A percentile compares a stretch with the other conserved stretches of the same genome.
Conservation (phyloP, 2,329 filamentous ascomycete species). For the Exophiala sideris region DNA sequence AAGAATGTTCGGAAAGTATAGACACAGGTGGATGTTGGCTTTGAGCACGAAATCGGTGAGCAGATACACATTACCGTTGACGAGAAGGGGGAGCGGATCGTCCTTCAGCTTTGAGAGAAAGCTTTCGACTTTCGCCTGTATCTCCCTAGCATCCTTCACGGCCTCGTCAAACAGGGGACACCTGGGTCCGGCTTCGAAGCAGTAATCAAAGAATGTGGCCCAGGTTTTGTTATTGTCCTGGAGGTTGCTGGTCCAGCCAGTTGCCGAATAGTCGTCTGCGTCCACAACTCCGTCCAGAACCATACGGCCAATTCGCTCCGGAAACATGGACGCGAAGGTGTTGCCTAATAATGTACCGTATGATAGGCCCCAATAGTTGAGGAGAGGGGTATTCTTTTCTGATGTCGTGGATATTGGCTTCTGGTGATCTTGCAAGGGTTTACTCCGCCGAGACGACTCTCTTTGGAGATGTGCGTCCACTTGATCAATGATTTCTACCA, state of each 20-base stretch:
- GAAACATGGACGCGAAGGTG: slow-evolving; percentile 46
- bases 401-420: not conserved
- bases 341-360: slow-evolving; percentile 48
- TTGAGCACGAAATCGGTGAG: slow-evolving; percentile 51
- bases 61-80: slow-evolving; percentile 38
- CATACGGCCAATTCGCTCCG: slow-evolving; percentile 39
- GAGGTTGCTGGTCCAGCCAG: slow-evolving; percentile 48
- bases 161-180: slow-evolving; percentile 42
- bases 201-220: slow-evolving; percentile 53
- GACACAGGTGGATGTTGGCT: slow-evolving; percentile 34
- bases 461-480: slow-evolving; percentile 24
- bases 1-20: slow-evolving; percentile 20
- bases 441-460: not conserved
- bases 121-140: slow-evolving; percentile 17
- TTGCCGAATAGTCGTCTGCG: slow-evolving; percentile 47
- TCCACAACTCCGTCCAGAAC: slow-evolving; percentile 44
- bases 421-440: not conserved
- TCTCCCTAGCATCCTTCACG: slow-evolving; percentile 8
- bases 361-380: slow-evolving; percentile 53
- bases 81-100: slow-evolving; percentile 32
- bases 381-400: slow-evolving; percentile 13
- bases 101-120: slow-evolving; percentile 19
- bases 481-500: slow-evolving; percentile 35
- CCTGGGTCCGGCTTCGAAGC: slow-evolving; percentile 48
- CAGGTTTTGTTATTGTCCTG: slow-evolving; percentile 56